Conservation (phyloP, 345 rosid species). For the Passiflora organensis region DNA sequence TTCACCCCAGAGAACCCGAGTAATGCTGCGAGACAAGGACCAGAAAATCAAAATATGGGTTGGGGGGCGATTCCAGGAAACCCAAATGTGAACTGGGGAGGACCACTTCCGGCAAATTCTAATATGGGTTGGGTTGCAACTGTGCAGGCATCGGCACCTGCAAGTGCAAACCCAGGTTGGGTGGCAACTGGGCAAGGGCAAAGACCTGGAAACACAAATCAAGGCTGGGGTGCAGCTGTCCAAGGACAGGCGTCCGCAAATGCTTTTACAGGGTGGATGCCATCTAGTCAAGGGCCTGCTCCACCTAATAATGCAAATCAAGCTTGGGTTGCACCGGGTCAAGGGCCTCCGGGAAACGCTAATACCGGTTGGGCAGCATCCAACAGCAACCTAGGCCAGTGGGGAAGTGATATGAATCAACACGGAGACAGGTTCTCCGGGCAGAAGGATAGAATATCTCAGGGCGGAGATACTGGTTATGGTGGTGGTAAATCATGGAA, state of each 20-base stretch:
- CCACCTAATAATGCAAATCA: slow-evolving; percentile 33
- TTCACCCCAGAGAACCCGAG: slow-evolving; percentile 30
- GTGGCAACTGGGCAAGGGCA: slow-evolving; percentile 38
- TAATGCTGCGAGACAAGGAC: slow-evolving; percentile 32
- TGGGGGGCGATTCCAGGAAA: slow-evolving; percentile 58
- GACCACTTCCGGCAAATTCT: slow-evolving; percentile 44
- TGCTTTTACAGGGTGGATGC: slow-evolving; percentile 43
- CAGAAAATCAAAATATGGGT: slow-evolving; percentile 42
- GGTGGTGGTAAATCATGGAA: slow-evolving; percentile 53
- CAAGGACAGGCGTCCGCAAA: slow-evolving; percentile 35
- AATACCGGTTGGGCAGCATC: slow-evolving; percentile 32
- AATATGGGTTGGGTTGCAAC: slow-evolving; percentile 46
- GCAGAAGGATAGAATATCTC: slow-evolving; percentile 40
- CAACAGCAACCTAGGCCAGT: slow-evolving; percentile 34
- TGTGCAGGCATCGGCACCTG: slow-evolving; percentile 43
- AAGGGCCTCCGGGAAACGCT: slow-evolving; percentile 38
- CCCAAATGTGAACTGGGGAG: slow-evolving; percentile 60
- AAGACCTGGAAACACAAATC: slow-evolving; percentile 30
- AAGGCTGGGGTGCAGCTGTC: slow-evolving; percentile 43
- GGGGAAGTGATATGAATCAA: slow-evolving; percentile 54
- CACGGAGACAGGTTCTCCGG: slow-evolving; percentile 45
- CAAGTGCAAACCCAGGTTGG: slow-evolving; percentile 55
- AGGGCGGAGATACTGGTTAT: slow-evolving; percentile 48
- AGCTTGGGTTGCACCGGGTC: slow-evolving; percentile 47
- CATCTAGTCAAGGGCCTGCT: slow-evolving; percentile 40